Evolutionary conservation across 495 filamentous ascomycete genomes (phyloP), one percentile per base, ranked within the genome.

Genomic region (Friedmanniomyces endolithicus): DNA sequence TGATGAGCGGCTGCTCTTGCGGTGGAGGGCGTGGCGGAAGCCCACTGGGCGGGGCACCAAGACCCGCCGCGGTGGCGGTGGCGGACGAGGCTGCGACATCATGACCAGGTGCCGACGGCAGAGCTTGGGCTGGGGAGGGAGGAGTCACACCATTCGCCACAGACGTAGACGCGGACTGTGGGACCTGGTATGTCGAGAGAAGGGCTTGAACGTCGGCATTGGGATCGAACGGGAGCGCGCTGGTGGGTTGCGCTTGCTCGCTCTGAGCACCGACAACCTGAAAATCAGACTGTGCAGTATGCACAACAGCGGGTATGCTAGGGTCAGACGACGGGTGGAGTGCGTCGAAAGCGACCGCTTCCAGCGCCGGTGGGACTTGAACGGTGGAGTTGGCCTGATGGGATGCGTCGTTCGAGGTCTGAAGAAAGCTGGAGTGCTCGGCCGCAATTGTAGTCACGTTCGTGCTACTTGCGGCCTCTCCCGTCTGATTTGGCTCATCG

Each of bases 11-110:
- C 65, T 77, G 75, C 55, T 77, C 76, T 53, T 77, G 68, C 49
- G 74, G 64, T 11, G 74, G 73, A 14, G 78, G 76, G 60, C 76
- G 73, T 51, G 80, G 72, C 48, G 75, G 74, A 39, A 83, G 74
- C 55, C 72, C 76, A 50, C 72, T 67, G 58, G 71, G 65, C 56
- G 74, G 69, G 52, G 74, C 64, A 63, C 73, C 62, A 56, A 48
- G 55, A 45, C 22, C 43, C 1, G 49, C 19, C 33, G 58, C 48
- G 14, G 50, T 25, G 1, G 58, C 48, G 14, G 50, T 25, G 1
- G 48, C 12, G 0, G 48, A n/a, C n/a, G 53, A 31, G 41, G 16
- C 25, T 12, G n/a, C 22, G 27, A n/a, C 25, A 44, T 54, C 48
- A 48, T 47, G 43, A 58, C 56, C 55, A 54, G 58, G 61, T 19